Base-by-base conservation (phyloP, 2,329 filamentous ascomycete genomes). In the Botryotinia narcissicola region DNA sequence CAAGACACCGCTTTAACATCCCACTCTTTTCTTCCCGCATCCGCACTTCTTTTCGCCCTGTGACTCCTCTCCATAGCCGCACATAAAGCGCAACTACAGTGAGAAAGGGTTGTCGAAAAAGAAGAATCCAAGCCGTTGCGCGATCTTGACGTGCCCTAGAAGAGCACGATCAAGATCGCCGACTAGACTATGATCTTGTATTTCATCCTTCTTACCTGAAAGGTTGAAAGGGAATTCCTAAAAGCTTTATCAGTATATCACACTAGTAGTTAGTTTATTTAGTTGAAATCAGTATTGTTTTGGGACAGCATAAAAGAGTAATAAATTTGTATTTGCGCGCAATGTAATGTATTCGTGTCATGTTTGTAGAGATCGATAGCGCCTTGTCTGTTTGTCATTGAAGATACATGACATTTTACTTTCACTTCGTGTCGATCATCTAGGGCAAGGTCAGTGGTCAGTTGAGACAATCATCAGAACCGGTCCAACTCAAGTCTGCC, bases 121-220 rank as follows among this genome's bases (percentile, higher is more conserved):
- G 35, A 68, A 64, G 25, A 57, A 68, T 57, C 78, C 82, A 84
- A 82, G 86, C 85, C 86, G 87, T 87, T 86, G 85, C 87, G 87
- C 86, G 81, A 79, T 77, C 77, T 75, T 37, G 67, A 48, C 25
- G 57, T 37, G 77, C 78, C 76, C 75, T 77, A 79, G 78, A 74
- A 72, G 75, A 62, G 67, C 70, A 42, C 46, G 54, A 66, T 46
- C 48, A 72, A 67, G 40, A 59, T 72, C 70, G 64, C 48, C 61
- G 37, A 37, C 59, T 59, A 25, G 61, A 68, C 61, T 20, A 35
- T 57, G 32, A 32, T n/a, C 32, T 70, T 35, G 20, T 62, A 37
- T 68, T 66, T 57, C 66, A 68, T 68, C 66, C 48, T 68, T 40
- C 35, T 57, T 44, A 68, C 48, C 66, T 57, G 48, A 16, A 32